phyloP scores from a whole-genome alignment of 805 yeast species.

The Candida takata region DNA sequence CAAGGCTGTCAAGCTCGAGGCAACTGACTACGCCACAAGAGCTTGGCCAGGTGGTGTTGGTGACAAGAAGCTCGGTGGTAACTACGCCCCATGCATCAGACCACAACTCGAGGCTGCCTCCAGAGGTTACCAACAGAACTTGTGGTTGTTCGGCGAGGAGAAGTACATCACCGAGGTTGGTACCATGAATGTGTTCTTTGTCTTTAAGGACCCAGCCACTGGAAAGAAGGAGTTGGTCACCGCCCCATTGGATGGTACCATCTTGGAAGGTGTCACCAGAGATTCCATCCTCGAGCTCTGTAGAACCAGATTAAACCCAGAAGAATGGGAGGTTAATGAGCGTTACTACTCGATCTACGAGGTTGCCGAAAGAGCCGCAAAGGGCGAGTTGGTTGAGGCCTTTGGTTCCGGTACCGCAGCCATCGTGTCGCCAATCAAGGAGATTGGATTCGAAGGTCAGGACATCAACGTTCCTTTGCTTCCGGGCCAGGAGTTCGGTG shows the following conservation, averaged over 20 bases:
- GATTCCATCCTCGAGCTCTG: conserved; percentile 77
- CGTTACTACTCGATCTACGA: conserved; percentile 79
- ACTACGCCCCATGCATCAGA: conserved; percentile 91
- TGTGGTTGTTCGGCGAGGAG: conserved; percentile 94
- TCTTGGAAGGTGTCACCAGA: conserved; percentile 94
- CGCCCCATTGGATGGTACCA: conserved; percentile 96
- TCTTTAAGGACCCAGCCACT: conserved; percentile 60
- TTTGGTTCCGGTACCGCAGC: conserved; percentile 99
- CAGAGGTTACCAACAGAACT: conserved; percentile 91
- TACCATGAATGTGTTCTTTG: conserved; percentile 93
- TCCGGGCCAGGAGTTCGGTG: conserved; percentile 72
- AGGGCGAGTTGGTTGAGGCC: conserved; percentile 86
- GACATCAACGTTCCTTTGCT: conserved; percentile 73
- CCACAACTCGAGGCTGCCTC: conserved; percentile 88
- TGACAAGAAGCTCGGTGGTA: conserved; percentile 93
- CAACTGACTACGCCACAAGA: conserved; percentile 92
- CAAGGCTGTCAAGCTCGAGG: conserved; percentile 91
- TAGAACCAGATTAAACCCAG: conserved; percentile 62
- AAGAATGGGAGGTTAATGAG: conserved; percentile 80
- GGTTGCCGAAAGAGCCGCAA: conserved; percentile 65
- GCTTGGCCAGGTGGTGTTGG: conserved; percentile 99
- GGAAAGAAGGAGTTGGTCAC: conserved; percentile 91
- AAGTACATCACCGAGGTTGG: conserved; percentile 91
- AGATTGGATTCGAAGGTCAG: conserved; percentile 72
- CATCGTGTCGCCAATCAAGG: conserved; percentile 87